Evolutionary conservation across 805 yeast genomes (phyloP), one percentile per base, ranked within the genome.

Genomic region (Starmerella roubikii): DNA sequence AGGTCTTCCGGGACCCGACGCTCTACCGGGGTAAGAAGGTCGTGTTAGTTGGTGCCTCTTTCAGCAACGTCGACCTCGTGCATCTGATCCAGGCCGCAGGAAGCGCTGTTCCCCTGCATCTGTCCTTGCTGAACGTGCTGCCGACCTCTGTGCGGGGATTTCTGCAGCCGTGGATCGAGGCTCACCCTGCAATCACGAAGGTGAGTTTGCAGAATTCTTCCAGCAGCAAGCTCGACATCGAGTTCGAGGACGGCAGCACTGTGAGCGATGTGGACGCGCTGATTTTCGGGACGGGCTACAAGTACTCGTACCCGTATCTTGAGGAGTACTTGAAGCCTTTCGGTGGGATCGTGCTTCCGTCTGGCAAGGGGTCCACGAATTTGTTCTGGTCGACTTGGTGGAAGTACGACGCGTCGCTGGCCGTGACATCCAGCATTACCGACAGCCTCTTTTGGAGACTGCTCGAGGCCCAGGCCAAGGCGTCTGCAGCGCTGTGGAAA

Each of bases 11-110:
- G 31, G 46, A 43, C 12, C 46, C 42, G 8, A 42, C 44, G 26
- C 52, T 45, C 20, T 42, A 47, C 26, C 40, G 29, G 25, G 53
- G 46, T 25, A 58, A 60, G 39, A 42, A 40, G 8, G 48, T 58
- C 3, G 56, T 57, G 13, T 49, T 60, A 1, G 48, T 61, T 16
- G 66, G 67, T 3, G 51, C 45, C 12, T 38, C 42, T 11, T 45
- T 41, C 42, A 45, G 48, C 35, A 42, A 35, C 34, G 37, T 42
- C 17, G 48, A 45, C 22, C 39, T 45, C 15, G 46, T 43, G 5
- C 46, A 42, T 23, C 49, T 32, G 60, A 63, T 56, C 11, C 49
- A 42, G 20, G 33, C 35, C 15, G 39, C 44, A 9, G 59, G 53
- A 13, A 44, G 43, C 38, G 42, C 39, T 9, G 35, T 42, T 30